phyloP scores from a whole-genome alignment of 257 asterid species.

The Solanum bulbocastanum region DNA sequence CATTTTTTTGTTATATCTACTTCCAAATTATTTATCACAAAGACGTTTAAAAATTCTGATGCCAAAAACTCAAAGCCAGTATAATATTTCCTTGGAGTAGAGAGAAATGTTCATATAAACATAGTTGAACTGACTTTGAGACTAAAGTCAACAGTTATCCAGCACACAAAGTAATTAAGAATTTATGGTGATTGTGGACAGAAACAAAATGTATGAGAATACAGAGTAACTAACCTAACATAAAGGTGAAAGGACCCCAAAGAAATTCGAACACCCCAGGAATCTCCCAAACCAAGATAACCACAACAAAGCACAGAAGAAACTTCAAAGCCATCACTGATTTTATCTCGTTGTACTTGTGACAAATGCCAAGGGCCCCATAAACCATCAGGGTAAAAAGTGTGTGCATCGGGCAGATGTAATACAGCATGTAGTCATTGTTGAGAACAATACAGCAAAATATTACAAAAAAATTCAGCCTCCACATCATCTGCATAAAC shows the following conservation, averaged over 20 bases:
- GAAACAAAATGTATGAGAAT: background rate
- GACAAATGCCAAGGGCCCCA: conserved; percentile 95
- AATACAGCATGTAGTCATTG: conserved; percentile 87
- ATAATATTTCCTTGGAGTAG: background rate
- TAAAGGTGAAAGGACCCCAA: conserved; percentile 72
- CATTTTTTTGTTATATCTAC: background rate
- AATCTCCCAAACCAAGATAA: conserved; percentile 87
- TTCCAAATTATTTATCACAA: background rate
- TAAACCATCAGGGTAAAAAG: conserved; percentile 96
- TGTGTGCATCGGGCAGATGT: conserved; percentile 98
- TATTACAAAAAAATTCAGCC: conserved; percentile 91
- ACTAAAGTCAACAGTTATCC: background rate
- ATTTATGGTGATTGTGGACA: background rate
- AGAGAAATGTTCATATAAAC: background rate
- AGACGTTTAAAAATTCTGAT: background rate
- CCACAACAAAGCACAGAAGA: conserved; percentile 66
- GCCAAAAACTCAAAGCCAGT: background rate
- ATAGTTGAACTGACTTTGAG: background rate
- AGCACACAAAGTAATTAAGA: background rate
- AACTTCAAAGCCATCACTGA: conserved; percentile 74
- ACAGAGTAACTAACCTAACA: conserved; percentile 51
- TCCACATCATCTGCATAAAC: conserved; percentile 98
- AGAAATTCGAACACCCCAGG: conserved; percentile 85
- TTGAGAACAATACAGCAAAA: conserved; percentile 84
- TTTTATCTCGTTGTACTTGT: conserved; percentile 77